Conservation (phyloP, 2,329 filamentous ascomycete species). For the Aureobasidium sp. region DNA sequence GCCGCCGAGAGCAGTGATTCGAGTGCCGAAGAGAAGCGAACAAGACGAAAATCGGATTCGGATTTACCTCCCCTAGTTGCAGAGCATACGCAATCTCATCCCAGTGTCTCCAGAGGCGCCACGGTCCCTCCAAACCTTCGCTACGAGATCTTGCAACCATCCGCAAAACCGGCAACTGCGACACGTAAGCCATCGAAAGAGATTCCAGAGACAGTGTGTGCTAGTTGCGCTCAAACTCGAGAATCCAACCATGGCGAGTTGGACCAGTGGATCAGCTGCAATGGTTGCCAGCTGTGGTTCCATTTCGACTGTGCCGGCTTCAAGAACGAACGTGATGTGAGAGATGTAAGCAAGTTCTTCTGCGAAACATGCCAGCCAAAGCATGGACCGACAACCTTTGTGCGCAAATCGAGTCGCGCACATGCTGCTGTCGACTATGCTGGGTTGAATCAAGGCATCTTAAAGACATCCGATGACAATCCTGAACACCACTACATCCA, state of each 20-base stretch:
- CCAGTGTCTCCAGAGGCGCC: neutral
- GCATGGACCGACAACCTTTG: conserved; percentile 58
- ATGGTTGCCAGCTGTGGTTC: conserved; percentile 63
- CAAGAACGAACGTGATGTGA: conserved; percentile 56
- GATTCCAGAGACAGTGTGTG: conserved; percentile 44
- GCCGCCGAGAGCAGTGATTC: conserved; percentile 8
- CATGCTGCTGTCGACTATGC: conserved; percentile 63
- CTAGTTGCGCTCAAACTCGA: conserved; percentile 50
- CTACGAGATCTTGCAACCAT: conserved; percentile 12
- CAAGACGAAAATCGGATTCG: conserved; percentile 15
- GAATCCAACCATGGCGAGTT: conserved; percentile 46
- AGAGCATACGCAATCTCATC: neutral
- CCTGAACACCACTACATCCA: conserved; percentile 62
- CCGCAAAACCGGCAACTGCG: neutral
- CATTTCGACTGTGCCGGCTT: conserved; percentile 62
- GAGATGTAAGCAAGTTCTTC: conserved; percentile 62
- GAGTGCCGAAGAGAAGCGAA: conserved; percentile 5
- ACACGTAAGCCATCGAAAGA: conserved; percentile 20
- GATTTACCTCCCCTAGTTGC: neutral
- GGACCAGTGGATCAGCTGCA: conserved; percentile 61
- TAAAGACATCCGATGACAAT: conserved; percentile 58
- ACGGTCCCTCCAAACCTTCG: conserved; percentile 17
- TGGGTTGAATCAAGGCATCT: conserved; percentile 57
- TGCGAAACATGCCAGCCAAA: conserved; percentile 53
- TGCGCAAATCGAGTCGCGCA: conserved; percentile 59